Conservation (phyloP, 257 asterid genomes). For the Fraxinus cuspidata region DNA sequence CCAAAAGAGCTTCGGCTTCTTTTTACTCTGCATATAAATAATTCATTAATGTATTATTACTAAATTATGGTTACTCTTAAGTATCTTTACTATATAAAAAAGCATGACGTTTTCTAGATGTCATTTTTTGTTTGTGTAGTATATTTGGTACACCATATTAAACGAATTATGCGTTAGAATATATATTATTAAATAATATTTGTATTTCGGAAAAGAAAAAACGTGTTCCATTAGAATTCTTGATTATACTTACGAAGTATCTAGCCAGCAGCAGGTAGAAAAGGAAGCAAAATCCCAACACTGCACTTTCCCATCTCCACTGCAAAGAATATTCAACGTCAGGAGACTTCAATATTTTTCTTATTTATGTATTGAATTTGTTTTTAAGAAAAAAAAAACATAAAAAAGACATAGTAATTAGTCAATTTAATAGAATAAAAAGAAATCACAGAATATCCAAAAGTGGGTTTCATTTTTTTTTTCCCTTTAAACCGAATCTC, state of each 20-base stretch:
- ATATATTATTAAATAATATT: no score
- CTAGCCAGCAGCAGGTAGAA: constrained; percentile 77
- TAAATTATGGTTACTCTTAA: neutral
- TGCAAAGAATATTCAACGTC: constrained; percentile 37
- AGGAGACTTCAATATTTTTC: neutral
- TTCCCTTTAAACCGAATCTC: neutral
- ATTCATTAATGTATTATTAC: neutral
- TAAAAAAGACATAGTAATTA: neutral
- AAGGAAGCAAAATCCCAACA: constrained; percentile 79
- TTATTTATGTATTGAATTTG: neutral
- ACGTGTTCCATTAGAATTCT: neutral
- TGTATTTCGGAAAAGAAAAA: neutral
- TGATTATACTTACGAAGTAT: constrained; percentile 63
- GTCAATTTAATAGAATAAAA: neutral
- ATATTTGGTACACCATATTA: no score
- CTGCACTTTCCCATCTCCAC: constrained; percentile 99
- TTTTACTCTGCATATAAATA: constrained; percentile 69
- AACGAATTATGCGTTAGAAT: neutral
- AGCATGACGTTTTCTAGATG: no score
- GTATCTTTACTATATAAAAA: neutral
- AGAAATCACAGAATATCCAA: neutral
- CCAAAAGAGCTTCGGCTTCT: constrained; percentile 73
- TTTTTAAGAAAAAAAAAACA: no score
- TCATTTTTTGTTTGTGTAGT: no score
- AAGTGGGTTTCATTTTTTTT: neutral